Evolutionary conservation across 1,139 yeast genomes (phyloP), one percentile per base, ranked within the genome.

Genomic region (Meyerozyma guilliermondii): DNA sequence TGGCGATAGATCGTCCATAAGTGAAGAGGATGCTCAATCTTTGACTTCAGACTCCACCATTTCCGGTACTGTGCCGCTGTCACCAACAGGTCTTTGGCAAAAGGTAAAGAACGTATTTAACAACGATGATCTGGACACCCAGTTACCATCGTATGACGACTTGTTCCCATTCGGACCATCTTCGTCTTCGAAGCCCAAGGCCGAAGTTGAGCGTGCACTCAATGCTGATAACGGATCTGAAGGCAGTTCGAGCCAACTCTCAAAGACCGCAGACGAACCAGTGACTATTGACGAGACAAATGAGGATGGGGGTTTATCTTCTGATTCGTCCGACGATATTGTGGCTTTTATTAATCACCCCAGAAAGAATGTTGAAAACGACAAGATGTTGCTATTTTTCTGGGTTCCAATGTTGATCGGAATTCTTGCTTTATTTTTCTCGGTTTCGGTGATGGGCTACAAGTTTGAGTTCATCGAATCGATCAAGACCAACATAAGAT

Each of bases 311-410:
- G 72, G 61, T 8, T 56, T 62, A 14, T 56, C 67, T 29, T 72
- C 78, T 16, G 83, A 79, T 48, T 76, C 74, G 28, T 62, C 78
- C 3, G 78, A 74, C 46, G 79, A 75, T 46, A 66, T 78, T 61
- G 75, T 79, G 31, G 66, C 78, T 23, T 78, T 77, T 53, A 75
- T 80, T 52, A 75, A 77, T 55, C 80, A 78, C 55, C 74, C 76
- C 7, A 66, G 83, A 40, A 83, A 83, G 58, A 77, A 83, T 29
- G 80, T 86, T 50, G 81, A 80, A 53, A 85, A 88, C 55, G 98
- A 89, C 61, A 85, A 81, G 55, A 85, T 88, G 88, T 70, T 89
- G 53, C 67, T 88, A 45, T 86, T 88, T 58, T 89, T 89, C 74
- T 89, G 98, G 98, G 63, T 85, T 47, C 94, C 94, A 4, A 69